phyloP scores from a whole-genome alignment of 2,329 filamentous ascomycete species.

The Penicillium sp. region DNA sequence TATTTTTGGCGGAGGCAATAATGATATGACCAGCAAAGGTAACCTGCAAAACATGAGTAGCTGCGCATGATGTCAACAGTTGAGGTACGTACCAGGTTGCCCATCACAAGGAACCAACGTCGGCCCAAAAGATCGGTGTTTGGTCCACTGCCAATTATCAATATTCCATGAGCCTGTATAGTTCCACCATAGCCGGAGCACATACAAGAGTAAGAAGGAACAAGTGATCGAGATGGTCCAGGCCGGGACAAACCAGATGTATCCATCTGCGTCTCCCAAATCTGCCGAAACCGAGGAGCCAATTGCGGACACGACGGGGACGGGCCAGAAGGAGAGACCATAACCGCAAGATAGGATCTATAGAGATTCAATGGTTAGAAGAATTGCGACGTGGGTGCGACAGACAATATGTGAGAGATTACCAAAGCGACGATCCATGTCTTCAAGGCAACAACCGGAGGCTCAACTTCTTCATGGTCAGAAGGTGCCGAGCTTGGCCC shows the following conservation, averaged over 20 bases:
- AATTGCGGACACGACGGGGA: conserved; percentile 31
- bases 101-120: conserved; percentile 48
- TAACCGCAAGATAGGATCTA: conserved; percentile 36
- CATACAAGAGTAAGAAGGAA: conserved; percentile 42
- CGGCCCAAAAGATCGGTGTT: conserved; percentile 53
- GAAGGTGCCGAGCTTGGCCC: too few species aligned
- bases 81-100: conserved; percentile 35
- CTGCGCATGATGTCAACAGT: too few species aligned
- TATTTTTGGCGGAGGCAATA: conserved; percentile 42
- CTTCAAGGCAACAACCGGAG: conserved; percentile 23
- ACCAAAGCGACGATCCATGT: conserved; percentile 29
- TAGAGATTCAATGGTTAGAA: background rate
- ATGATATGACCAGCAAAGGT: conserved; percentile 43
- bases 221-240: conserved; percentile 45
- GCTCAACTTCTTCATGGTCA: too few species aligned
- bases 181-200: background rate
- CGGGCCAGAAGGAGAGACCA: conserved; percentile 36
- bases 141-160: conserved; percentile 27
- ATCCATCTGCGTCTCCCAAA: conserved; percentile 27
- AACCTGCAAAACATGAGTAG: conserved; percentile 13
- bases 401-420: background rate
- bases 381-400: too few species aligned
- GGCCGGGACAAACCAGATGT: conserved; percentile 33
- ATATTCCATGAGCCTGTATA: background rate
- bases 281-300: conserved; percentile 27